phyloP scores from a whole-genome alignment of 2,329 filamentous ascomycete genomes.

The Thielaviopsis populi region DNA sequence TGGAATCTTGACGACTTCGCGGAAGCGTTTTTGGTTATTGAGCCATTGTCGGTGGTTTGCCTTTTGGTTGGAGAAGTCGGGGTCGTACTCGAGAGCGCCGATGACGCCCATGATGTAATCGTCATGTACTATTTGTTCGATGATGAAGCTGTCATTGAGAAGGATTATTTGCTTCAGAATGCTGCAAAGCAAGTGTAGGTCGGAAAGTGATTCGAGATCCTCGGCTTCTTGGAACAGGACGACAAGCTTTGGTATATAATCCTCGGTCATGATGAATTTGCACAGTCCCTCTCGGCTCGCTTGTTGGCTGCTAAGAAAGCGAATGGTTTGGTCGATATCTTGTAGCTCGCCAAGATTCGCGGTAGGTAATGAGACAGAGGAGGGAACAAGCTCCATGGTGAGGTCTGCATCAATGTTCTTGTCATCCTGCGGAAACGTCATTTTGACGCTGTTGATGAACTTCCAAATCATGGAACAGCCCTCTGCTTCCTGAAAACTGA shows the following conservation, averaged over 20 bases:
- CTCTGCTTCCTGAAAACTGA: slow-evolving; percentile 95
- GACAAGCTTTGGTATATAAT: slow-evolving; percentile 77
- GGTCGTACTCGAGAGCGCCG: slow-evolving; percentile 91
- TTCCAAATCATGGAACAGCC: slow-evolving; percentile 92
- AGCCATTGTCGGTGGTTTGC: slow-evolving; percentile 93
- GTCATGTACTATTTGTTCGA: slow-evolving; percentile 85
- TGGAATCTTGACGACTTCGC: slow-evolving; percentile 88
- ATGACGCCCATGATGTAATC: slow-evolving; percentile 82
- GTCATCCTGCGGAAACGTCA: slow-evolving; percentile 51
- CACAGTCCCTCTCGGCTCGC: slow-evolving; percentile 71
- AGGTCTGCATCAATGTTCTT: slow-evolving; percentile 79
- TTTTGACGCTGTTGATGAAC: slow-evolving; percentile 73
- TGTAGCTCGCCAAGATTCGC: slow-evolving; percentile 68
- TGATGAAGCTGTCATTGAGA: slow-evolving; percentile 86
- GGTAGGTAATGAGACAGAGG: slow-evolving; percentile 57
- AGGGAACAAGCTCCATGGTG: slow-evolving; percentile 51
- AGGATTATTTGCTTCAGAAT: slow-evolving; percentile 96
- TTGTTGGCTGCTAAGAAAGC: slow-evolving; percentile 57
- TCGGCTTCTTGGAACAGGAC: slow-evolving; percentile 80
- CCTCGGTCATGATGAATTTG: slow-evolving; percentile 71
- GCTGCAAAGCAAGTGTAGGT: slow-evolving; percentile 84
- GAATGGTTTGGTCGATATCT: slow-evolving; percentile 76
- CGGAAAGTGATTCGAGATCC: slow-evolving; percentile 71
- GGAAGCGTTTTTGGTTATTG: slow-evolving; percentile 75
- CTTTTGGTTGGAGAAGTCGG: slow-evolving; percentile 93